phyloP scores from a whole-genome alignment of 306 rosid species.

The Pterocarpus santalinus region DNA sequence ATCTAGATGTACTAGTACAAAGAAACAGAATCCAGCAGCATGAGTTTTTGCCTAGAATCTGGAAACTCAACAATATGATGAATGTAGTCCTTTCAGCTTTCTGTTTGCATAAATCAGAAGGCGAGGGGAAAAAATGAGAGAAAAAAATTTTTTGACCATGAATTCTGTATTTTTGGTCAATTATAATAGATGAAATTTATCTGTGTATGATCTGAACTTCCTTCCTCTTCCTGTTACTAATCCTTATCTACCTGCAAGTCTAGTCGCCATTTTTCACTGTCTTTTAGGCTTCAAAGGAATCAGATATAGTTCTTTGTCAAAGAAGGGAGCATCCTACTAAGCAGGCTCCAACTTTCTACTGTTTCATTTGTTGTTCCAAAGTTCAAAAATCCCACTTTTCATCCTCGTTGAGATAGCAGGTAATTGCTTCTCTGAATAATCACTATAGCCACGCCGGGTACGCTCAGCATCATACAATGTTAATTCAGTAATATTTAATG shows the following conservation, averaged over 20 bases:
- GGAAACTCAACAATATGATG: slow-evolving; percentile 40
- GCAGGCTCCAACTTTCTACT: neutral
- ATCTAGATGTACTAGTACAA: slow-evolving; percentile 18
- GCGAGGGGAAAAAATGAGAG: slow-evolving; percentile 20
- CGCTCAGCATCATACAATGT: neutral
- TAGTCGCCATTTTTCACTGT: neutral
- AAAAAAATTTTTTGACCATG: neutral
- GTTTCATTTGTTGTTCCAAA: neutral
- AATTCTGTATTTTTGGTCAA: slow-evolving; percentile 45
- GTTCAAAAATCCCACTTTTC: neutral
- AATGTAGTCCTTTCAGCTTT: slow-evolving; percentile 26
- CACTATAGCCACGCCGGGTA: neutral
- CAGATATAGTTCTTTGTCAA: neutral
- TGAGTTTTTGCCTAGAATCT: slow-evolving; percentile 41
- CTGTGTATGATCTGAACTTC: slow-evolving; percentile 37
- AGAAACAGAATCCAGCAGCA: slow-evolving; percentile 30
- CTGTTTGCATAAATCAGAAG: slow-evolving; percentile 23
- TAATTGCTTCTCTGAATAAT: slow-evolving; percentile 1
- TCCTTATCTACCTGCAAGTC: slow-evolving; percentile 10
- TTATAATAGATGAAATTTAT: slow-evolving; percentile 37
- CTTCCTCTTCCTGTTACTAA: neutral
- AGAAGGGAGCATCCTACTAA: neutral
- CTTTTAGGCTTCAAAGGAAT: slow-evolving; percentile 24
- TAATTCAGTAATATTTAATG: neutral
- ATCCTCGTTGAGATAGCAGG: slow-evolving; percentile 2